A percentile compares a stretch with the other conserved stretches of the same genome.
Evolutionary conservation across 208 protist genomes (phyloP).

Genomic region (Crithidia thermophila): DNA sequence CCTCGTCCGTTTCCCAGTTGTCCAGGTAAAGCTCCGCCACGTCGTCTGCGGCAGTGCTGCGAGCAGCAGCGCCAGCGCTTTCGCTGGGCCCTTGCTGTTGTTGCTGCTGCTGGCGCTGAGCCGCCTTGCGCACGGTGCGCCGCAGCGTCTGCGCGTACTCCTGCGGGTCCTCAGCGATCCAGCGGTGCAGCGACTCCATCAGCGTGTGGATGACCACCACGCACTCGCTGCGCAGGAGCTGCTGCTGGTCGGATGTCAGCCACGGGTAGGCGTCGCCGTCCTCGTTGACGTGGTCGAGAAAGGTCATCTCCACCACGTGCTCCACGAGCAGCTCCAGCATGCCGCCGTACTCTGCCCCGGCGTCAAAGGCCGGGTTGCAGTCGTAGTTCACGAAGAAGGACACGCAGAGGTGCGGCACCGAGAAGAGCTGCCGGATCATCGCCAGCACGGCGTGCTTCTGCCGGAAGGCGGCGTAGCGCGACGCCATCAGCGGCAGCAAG

Average conservation of each 20-base stretch:
- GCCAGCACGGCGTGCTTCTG: slow-evolving; percentile 83
- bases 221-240: slow-evolving; percentile 75
- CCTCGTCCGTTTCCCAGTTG: slow-evolving; percentile 35
- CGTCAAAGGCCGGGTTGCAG: slow-evolving; percentile 81
- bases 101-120: slow-evolving; percentile 14
- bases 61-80: neutral
- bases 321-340: slow-evolving; percentile 81
- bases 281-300: slow-evolving; percentile 49
- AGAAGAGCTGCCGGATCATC: slow-evolving; percentile 70
- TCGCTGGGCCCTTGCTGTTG: neutral
- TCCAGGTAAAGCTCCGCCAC: slow-evolving; percentile 43
- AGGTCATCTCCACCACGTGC: slow-evolving; percentile 72
- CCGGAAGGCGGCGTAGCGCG: slow-evolving; percentile 61
- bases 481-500: slow-evolving; percentile 65
- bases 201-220: slow-evolving; percentile 62
- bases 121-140: neutral
- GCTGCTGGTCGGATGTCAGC: slow-evolving; percentile 80
- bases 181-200: slow-evolving; percentile 67
- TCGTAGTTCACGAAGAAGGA: slow-evolving; percentile 90
- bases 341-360: slow-evolving; percentile 63
- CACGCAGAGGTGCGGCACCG: slow-evolving; percentile 68
- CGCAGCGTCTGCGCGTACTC: slow-evolving; percentile 42
- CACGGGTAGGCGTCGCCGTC: slow-evolving; percentile 38
- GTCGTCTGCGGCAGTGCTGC: slow-evolving; percentile 8
- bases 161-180: slow-evolving; percentile 78